Conservation (phyloP, 2,329 filamentous ascomycete genomes). For the Neophaeococcomyces aloes region DNA sequence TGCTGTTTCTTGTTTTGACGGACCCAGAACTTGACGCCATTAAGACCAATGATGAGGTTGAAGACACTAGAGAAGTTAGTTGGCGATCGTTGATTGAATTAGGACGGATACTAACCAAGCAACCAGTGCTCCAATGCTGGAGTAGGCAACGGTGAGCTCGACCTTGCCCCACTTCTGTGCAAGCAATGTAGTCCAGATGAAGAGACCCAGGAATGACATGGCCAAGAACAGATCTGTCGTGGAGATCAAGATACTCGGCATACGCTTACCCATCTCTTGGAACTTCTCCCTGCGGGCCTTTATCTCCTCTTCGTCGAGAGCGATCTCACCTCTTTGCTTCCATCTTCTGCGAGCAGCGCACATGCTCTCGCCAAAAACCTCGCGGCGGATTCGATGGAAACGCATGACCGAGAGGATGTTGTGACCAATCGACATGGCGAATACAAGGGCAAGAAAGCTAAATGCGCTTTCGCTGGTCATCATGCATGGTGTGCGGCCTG, state of each 20-base stretch:
- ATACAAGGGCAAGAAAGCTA: conserved; percentile 2
- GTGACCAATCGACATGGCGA: conserved; percentile 6
- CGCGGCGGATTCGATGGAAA: conserved; percentile 4
- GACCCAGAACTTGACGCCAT: conserved; percentile 7
- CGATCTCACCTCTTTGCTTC: conserved; percentile 2
- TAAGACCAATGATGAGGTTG: conserved; percentile 5
- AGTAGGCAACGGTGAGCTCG: conserved; percentile 6
- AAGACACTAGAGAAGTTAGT: conserved; percentile 1
- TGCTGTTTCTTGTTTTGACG: conserved; percentile 1
- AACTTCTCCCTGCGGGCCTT: conserved; percentile 4
- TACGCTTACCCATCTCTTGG: conserved; percentile 6
- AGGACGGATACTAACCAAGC: conserved; percentile 5
- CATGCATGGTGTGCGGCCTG: neutral
- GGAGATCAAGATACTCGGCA: conserved; percentile 7
- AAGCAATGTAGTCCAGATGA: conserved; percentile 2
- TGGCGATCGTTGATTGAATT: neutral
- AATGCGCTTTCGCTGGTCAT: neutral
- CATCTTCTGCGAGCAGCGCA: conserved; percentile 2
- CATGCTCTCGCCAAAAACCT: conserved; percentile 7
- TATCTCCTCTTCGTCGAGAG: conserved; percentile 1
- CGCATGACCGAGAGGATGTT: conserved; percentile 7
- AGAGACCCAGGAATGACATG: conserved; percentile 1
- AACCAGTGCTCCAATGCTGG: conserved; percentile 8
- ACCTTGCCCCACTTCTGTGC: conserved; percentile 5
- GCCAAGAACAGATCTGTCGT: conserved; percentile 2